These are phyloP conservation scores for Rhizopus sp. DNA, from an alignment of 371 early-diverging fungal genomes.

Conservation along the genomic window DNA sequence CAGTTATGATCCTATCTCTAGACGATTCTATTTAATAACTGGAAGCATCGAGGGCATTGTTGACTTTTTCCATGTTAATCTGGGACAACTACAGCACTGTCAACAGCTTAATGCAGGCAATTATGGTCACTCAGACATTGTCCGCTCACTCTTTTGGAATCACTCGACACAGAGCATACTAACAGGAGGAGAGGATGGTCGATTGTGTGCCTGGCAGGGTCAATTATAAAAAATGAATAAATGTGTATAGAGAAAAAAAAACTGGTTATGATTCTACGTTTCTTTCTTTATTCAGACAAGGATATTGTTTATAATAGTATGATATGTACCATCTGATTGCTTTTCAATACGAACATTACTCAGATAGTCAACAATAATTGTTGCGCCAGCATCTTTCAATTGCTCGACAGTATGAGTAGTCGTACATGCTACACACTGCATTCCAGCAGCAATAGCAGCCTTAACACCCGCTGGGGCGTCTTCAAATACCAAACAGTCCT, in stretches of 20 bases:
- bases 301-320: conserved; percentile 2
- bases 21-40: conserved; percentile 78
- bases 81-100: conserved; percentile 66
- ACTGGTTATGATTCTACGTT: too few species aligned
- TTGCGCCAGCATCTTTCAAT: conserved; percentile 60
- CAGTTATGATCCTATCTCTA: conserved; percentile 65
- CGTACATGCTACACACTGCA: conserved; percentile 59
- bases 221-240: conserved; percentile 5
- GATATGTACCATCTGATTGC: conserved; percentile 17
- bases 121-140: conserved; percentile 61
- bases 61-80: conserved; percentile 72
- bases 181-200: conserved; percentile 79
- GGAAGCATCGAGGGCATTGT: conserved; percentile 82
- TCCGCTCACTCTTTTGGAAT: conserved; percentile 74
- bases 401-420: conserved; percentile 61
- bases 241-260: conserved; percentile 1
- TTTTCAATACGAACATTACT: conserved; percentile 45
- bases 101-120: conserved; percentile 56
- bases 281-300: conserved; percentile 1
- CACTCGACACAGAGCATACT: conserved; percentile 55
- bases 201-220: conserved; percentile 69
- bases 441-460: conserved; percentile 62
- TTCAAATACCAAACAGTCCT: conserved; percentile 70
- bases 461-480: conserved; percentile 68
- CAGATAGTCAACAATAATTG: conserved; percentile 51